These are phyloP conservation scores for Penicillium bialowiezense DNA, from an alignment of 495 filamentous ascomycete species.

Conservation along the genomic window DNA sequence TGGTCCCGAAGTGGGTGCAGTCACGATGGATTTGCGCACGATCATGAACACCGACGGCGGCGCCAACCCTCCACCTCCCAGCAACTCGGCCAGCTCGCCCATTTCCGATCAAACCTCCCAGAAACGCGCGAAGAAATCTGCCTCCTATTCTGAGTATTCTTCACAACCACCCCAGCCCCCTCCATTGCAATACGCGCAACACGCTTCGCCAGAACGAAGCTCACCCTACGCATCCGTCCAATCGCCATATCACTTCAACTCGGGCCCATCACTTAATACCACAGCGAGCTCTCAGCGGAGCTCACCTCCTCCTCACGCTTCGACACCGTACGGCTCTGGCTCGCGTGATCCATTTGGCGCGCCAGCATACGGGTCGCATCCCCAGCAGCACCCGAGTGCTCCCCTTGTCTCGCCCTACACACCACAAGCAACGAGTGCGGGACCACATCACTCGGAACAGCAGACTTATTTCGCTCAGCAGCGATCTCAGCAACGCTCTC, in stretches of 20 bases:
- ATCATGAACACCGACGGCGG: constrained; percentile 51
- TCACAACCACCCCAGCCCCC: constrained; percentile 41
- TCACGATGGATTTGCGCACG: constrained; percentile 53
- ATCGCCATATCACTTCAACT: constrained; percentile 45
- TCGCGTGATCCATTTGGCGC: constrained; percentile 38
- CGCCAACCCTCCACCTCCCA: constrained; percentile 26
- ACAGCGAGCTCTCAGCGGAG: constrained; percentile 31
- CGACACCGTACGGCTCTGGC: constrained; percentile 33
- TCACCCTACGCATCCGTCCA: constrained; percentile 40
- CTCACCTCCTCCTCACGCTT: constrained; percentile 34
- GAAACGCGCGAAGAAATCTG: constrained; percentile 27
- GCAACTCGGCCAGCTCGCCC: constrained; percentile 21
- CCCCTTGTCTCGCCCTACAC: constrained; percentile 34
- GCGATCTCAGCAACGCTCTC: constrained; percentile 45
- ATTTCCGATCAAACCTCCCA: constrained; percentile 25
- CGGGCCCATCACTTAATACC: constrained; percentile 31
- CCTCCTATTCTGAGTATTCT: constrained; percentile 29
- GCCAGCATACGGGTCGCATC: constrained; percentile 30
- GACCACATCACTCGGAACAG: constrained; percentile 31
- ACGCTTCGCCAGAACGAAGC: constrained; percentile 40
- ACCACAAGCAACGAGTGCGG: constrained; percentile 30
- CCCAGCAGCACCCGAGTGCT: constrained; percentile 23
- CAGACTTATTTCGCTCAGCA: constrained; percentile 42
- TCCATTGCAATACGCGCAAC: constrained; percentile 37
- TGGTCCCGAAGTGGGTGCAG: constrained; percentile 18